Percentiles rank a stretch among this genome's conserved stretches.
Conservation (phyloP, 805 yeast genomes). For the Henningerozyma blattae region DNA sequence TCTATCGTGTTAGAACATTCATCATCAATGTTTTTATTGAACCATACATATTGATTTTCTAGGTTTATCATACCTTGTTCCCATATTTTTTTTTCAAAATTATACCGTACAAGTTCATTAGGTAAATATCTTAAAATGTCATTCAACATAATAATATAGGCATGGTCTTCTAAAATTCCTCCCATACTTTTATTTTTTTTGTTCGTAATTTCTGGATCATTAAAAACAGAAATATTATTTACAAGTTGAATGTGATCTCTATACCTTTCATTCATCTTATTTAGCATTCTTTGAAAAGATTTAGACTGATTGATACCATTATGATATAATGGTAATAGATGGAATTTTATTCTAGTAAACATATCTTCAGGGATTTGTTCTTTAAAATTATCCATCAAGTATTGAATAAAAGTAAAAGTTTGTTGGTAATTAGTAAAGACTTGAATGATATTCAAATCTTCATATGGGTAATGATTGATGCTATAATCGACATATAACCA, state of each 20-base stretch:
- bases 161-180: no score
- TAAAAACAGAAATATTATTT: no score
- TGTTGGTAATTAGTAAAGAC: slow-evolving; percentile 19
- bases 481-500: slow-evolving; percentile 63
- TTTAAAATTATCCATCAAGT: slow-evolving; percentile 12
- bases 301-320: no score
- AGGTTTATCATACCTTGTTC: slow-evolving; percentile 9
- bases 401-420: slow-evolving; percentile 9
- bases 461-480: slow-evolving; percentile 53
- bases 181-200: no score
- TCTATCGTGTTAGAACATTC: slow-evolving; percentile 15
- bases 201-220: no score
- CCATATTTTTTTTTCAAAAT: slow-evolving; percentile 8
- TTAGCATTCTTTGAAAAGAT: no score
- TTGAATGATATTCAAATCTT: slow-evolving; percentile 36
- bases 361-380: slow-evolving; percentile 9
- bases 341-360: slow-evolving; percentile 15
- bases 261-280: no score
- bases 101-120: slow-evolving; percentile 17
- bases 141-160: slow-evolving; percentile 17
- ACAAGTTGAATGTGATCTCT: no score
- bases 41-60: slow-evolving; percentile 4
- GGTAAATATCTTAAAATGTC: slow-evolving; percentile 17
- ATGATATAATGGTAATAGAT: slow-evolving; percentile 21
- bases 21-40: slow-evolving; percentile 11